Conservation (phyloP, 176 grass and related monocot genomes). For the sorghum (Sorghum bicolor) region DNA sequence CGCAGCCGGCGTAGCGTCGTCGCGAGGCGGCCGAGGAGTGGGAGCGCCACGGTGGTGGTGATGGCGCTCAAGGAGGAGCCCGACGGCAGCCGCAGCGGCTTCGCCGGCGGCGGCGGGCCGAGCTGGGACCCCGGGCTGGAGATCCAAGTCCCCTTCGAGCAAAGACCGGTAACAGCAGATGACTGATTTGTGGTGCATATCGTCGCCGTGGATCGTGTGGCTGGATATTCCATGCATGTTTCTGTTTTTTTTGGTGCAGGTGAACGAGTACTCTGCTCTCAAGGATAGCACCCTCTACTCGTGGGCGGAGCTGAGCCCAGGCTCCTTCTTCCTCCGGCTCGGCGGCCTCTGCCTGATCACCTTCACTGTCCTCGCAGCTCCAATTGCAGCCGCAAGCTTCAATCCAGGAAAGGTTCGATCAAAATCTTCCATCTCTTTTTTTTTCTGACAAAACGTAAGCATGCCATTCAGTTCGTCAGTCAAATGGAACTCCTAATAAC, state of each 20-base stretch:
- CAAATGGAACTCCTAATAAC: not conserved
- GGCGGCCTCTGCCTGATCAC: conserved; percentile 71
- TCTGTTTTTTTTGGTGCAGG: conserved; percentile 33
- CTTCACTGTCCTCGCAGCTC: conserved; percentile 72
- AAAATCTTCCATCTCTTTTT: not conserved
- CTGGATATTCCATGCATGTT: not conserved
- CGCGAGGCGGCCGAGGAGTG: conserved; percentile 2
- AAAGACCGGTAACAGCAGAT: conserved; percentile 59
- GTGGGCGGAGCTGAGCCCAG: conserved; percentile 77
- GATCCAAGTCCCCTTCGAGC: conserved; percentile 86
- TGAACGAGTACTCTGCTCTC: conserved; percentile 91
- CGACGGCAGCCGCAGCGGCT: conserved; percentile 57
- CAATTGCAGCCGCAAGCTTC: conserved; percentile 88
- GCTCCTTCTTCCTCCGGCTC: conserved; percentile 73
- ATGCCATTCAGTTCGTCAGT: not conserved
- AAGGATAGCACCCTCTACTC: conserved; percentile 78
- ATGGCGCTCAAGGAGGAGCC: conserved; percentile 76
- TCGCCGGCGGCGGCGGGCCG: conserved; percentile 52
- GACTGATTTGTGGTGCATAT: not conserved
- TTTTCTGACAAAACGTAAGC: not conserved
- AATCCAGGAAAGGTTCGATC: conserved; percentile 48
- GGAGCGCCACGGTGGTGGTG: conserved; percentile 24
- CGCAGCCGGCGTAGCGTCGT: not conserved
- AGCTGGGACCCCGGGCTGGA: conserved; percentile 92
- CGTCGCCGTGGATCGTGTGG: not conserved